Base-by-base conservation (phyloP, 306 rosid species). In the Quillaja saponaria region DNA sequence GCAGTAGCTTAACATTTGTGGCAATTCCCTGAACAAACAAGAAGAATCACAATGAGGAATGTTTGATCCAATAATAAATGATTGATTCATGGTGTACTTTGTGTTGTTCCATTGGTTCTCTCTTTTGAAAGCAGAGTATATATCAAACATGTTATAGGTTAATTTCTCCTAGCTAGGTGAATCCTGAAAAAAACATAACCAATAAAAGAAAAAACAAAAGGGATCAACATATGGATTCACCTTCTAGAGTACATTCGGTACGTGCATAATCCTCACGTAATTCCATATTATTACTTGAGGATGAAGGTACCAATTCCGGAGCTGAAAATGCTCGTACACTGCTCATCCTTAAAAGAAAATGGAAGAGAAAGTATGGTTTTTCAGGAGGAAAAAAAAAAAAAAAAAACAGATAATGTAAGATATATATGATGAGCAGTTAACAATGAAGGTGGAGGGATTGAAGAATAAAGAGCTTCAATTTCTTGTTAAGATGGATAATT, bases 1-100 rank as follows among this genome's bases (percentile, higher is more conserved):
- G 49, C 38, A 92, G 69, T 18, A 85, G 56, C 87, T 78, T 89
- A 2, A 87, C 86, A 71, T 81, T 83, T 2, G 85, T 64, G 31
- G 91, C 72, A 53, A 92, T 76, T 35, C 99, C 99, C 74, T 25
- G 19, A 58, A 11, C 50, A 34, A 51, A 28, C 31, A 38, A 15
- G 8, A 49, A 51, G 60, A 5, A 49, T 6, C 7, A 31, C 45
- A 61, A 21, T 33, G 50, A 51, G 18, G 12, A 49, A 55, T 25
- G 38, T 12, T 64, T 63, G 49, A 35, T 65, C 9, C 34, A 25
- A 0, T 31, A 34, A n/a, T 14, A 34, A 13, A 33, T 33, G 1
- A 20, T 4, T n/a, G 45, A 12, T 34, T 10, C 11, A 20, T 40
- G 13, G 19, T 54, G 7, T 54, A 7, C 34, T 15, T 37, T 38